These are phyloP conservation scores for Triticum monococcum DNA, from an alignment of 176 grass and related monocot species.

Conservation along the genomic window DNA sequence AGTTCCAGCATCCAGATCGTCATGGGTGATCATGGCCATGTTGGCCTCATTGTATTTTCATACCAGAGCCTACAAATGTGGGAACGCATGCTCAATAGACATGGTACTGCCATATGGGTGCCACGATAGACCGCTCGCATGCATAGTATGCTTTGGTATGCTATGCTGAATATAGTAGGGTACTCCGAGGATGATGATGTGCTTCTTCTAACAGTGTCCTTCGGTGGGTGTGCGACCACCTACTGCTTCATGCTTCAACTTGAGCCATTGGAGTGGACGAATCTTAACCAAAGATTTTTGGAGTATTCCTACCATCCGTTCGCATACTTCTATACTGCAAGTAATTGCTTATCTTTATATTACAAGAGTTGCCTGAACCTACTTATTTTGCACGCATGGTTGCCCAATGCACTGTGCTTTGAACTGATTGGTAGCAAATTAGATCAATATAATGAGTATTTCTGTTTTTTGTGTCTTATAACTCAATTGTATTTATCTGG, in stretches of 20 bases:
- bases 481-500: not conserved
- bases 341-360: not conserved
- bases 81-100: not conserved
- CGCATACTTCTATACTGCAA: no score
- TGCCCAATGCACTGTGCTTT: no score
- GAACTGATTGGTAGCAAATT: not conserved
- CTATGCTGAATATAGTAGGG: no score
- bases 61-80: not conserved
- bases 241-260: no score
- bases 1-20: not conserved
- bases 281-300: no score
- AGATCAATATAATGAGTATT: not conserved
- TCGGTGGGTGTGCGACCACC: no score
- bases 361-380: no score
- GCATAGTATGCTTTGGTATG: no score
- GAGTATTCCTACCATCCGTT: no score
- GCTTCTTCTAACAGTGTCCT: not conserved
- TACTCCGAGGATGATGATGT: not conserved
- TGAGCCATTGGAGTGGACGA: no score
- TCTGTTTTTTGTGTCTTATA: not conserved
- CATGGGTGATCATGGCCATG: not conserved
- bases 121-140: no score
- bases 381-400: no score
- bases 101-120: not conserved
- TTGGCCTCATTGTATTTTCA: not conserved